Conservation (phyloP, 169 alveolate species). For the Plasmodium knowlesi region DNA sequence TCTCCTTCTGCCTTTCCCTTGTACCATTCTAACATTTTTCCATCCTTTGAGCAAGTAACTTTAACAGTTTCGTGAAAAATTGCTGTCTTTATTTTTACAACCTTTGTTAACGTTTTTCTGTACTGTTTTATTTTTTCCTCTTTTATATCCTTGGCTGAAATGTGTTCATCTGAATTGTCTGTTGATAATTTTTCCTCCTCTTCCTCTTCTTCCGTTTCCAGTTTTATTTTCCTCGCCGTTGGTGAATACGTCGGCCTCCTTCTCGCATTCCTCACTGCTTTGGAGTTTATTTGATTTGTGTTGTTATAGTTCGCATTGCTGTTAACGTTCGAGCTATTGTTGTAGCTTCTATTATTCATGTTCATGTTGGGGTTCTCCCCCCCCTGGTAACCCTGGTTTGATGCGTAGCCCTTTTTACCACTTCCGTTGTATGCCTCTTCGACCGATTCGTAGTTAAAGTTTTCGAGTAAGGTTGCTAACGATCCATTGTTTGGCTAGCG, state of each 20-base stretch:
- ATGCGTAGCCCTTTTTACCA: background rate
- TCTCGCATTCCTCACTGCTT: slow-evolving; percentile 50
- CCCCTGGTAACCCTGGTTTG: background rate
- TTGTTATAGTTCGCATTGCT: background rate
- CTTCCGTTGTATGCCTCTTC: slow-evolving; percentile 1
- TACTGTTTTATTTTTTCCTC: slow-evolving; percentile 77
- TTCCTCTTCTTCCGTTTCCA: slow-evolving; percentile 61
- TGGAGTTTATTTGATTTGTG: slow-evolving; percentile 20
- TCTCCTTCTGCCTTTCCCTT: slow-evolving; percentile 79
- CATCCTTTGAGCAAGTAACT: slow-evolving; percentile 84
- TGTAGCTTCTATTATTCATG: background rate
- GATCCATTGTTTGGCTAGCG: slow-evolving; percentile 46
- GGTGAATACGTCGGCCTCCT: slow-evolving; percentile 71
- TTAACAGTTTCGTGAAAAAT: slow-evolving; percentile 81
- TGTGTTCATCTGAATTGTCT: slow-evolving; percentile 48
- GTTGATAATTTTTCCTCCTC: slow-evolving; percentile 51
- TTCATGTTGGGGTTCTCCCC: background rate
- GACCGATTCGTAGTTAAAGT: slow-evolving; percentile 42
- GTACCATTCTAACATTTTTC: slow-evolving; percentile 81
- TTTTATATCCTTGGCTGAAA: slow-evolving; percentile 81
- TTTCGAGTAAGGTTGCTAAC: slow-evolving; percentile 29
- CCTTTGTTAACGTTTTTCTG: slow-evolving; percentile 78
- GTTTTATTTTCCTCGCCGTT: slow-evolving; percentile 42
- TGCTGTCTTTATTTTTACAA: slow-evolving; percentile 82
- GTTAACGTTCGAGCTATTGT: background rate